Evolutionary conservation across 331 rosid genomes (phyloP).

Genomic region (Arachis monticola): DNA sequence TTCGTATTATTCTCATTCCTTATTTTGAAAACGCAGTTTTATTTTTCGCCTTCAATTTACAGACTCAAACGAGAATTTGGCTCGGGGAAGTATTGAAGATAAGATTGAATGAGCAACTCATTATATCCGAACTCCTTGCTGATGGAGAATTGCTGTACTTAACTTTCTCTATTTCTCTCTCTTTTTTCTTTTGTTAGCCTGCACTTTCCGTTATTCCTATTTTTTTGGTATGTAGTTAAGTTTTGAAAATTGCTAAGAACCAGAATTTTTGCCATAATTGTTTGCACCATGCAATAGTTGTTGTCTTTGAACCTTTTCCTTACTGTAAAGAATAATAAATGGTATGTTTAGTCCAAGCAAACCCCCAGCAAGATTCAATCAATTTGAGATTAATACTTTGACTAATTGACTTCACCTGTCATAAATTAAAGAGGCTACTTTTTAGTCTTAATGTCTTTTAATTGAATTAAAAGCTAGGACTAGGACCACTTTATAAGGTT

Average conservation of each 20-base stretch:
- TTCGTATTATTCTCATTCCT: background rate
- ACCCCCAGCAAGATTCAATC: background rate
- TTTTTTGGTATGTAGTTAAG: background rate
- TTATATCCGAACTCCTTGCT: slow-evolving; percentile 55
- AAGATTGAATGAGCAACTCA: slow-evolving; percentile 49
- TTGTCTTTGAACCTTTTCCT: background rate
- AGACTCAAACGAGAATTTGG: slow-evolving; percentile 67
- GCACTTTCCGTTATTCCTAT: background rate
- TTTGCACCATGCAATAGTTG: background rate
- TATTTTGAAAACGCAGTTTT: background rate
- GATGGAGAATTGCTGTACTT: slow-evolving; percentile 64
- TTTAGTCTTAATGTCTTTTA: background rate
- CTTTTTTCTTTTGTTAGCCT: background rate
- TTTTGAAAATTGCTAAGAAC: background rate
- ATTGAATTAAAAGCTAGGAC: slow-evolving; percentile 1
- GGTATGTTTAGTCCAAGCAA: background rate
- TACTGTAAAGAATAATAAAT: slow-evolving; percentile 1
- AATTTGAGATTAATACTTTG: background rate
- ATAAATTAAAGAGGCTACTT: background rate
- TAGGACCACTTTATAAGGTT: background rate
- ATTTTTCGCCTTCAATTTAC: slow-evolving; percentile 33
- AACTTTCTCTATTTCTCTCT: background rate
- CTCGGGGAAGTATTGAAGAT: slow-evolving; percentile 59
- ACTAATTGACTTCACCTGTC: slow-evolving; percentile 12
- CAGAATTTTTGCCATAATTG: background rate